phyloP scores from a whole-genome alignment of 176 grass and related monocot species.

The Carex cristatella region DNA sequence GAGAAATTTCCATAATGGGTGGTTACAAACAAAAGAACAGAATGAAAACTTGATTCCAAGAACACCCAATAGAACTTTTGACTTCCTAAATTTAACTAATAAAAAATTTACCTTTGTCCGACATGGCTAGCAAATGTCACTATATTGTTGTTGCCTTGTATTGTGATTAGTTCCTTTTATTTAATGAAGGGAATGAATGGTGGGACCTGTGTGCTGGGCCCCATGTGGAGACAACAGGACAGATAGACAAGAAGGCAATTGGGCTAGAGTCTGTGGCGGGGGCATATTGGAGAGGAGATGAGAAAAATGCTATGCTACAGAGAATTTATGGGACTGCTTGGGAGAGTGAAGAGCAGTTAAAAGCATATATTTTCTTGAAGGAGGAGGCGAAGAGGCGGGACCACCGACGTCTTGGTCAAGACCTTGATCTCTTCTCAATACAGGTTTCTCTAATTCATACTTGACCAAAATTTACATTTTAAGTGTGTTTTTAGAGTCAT shows the following conservation, averaged over 20 bases:
- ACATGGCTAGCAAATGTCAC: slow-evolving; percentile 1
- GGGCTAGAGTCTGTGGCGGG: slow-evolving; percentile 94
- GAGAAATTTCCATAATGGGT: background rate
- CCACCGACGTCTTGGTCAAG: slow-evolving; percentile 89
- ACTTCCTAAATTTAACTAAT: background rate
- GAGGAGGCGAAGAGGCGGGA: slow-evolving; percentile 91
- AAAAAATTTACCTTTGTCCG: background rate
- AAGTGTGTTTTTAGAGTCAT: background rate
- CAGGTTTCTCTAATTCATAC: slow-evolving; percentile 43
- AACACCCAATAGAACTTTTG: background rate
- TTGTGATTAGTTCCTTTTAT: slow-evolving; percentile 1
- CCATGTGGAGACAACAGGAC: slow-evolving; percentile 86
- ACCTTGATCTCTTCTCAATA: slow-evolving; percentile 98
- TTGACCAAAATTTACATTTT: background rate
- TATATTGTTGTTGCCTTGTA: background rate
- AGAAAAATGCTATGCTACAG: slow-evolving; percentile 90
- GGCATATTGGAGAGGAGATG: slow-evolving; percentile 94
- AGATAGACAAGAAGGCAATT: slow-evolving; percentile 73
- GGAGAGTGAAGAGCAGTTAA: slow-evolving; percentile 85
- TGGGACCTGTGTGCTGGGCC: slow-evolving; percentile 99
- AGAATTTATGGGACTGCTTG: slow-evolving; percentile 98
- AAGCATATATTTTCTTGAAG: slow-evolving; percentile 75
- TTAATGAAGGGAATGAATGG: slow-evolving; percentile 81
- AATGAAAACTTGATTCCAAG: background rate
- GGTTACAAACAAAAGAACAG: background rate